A percentile compares a stretch with the other conserved stretches of the same genome.
Evolutionary conservation across 192 early-diverging fungal genomes (phyloP).

Genomic region (Lobosporangium transversale): DNA sequence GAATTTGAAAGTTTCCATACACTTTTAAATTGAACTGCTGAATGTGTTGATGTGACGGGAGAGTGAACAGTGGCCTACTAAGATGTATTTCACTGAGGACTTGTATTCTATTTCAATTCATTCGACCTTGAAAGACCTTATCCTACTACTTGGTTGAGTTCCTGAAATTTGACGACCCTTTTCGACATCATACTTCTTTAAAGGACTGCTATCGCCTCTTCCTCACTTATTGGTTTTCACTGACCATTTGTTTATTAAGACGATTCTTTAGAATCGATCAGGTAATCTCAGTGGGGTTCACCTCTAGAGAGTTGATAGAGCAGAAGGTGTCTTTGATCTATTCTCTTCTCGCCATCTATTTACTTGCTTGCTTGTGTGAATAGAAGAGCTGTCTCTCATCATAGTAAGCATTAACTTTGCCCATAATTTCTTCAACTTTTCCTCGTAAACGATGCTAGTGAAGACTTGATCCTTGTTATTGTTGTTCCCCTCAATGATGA

Average conservation of each 20-base stretch:
- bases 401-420: background rate
- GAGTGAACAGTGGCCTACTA: too few species aligned
- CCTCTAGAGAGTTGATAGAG: background rate
- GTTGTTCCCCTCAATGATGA: background rate
- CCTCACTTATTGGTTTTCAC: background rate
- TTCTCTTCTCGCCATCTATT: background rate
- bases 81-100: too few species aligned
- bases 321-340: background rate
- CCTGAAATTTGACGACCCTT: too few species aligned
- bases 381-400: background rate
- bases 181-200: too few species aligned
- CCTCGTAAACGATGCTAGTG: too few species aligned
- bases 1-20: too few species aligned
- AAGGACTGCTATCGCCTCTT: background rate
- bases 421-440: slow-evolving; percentile 1
- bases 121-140: too few species aligned
- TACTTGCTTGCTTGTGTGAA: background rate
- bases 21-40: too few species aligned
- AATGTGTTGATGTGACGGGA: too few species aligned
- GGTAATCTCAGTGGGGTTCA: background rate
- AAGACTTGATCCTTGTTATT: too few species aligned
- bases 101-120: too few species aligned
- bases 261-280: slow-evolving; percentile 4
- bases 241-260: background rate
- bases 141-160: too few species aligned